These are phyloP conservation scores for Nissolia schottii DNA, from an alignment of 306 rosid species.

Conservation along the genomic window DNA sequence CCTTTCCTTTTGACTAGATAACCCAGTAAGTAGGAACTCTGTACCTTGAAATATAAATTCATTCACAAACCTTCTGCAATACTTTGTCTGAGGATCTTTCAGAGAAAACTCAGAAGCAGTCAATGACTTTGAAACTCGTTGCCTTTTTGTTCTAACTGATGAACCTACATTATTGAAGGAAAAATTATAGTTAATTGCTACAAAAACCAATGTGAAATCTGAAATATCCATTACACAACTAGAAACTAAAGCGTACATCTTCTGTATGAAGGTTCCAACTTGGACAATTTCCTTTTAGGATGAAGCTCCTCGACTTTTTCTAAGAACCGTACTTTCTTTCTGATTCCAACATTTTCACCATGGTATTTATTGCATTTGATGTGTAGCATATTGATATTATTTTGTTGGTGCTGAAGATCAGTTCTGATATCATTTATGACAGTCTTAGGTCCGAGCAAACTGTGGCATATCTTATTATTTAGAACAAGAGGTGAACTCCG, in stretches of 20 bases:
- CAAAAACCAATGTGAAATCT: background rate
- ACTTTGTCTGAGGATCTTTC: constrained; percentile 33
- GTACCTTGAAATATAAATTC: constrained; percentile 59
- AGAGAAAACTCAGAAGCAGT: constrained; percentile 10
- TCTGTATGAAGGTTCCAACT: constrained; percentile 35
- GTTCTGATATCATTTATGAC: constrained; percentile 24
- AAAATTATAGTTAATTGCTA: background rate
- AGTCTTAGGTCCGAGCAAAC: constrained; percentile 39
- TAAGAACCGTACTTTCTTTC: constrained; percentile 59
- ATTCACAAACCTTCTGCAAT: constrained; percentile 27
- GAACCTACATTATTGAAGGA: constrained; percentile 51
- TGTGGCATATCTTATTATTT: constrained; percentile 22
- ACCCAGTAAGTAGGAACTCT: constrained; percentile 80
- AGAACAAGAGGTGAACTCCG: constrained; percentile 34
- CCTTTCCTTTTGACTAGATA: constrained; percentile 56
- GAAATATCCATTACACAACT: background rate
- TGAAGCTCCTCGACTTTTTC: constrained; percentile 46
- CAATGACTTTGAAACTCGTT: constrained; percentile 32
- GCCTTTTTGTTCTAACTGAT: constrained; percentile 34
- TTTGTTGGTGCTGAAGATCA: constrained; percentile 32
- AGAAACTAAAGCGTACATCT: constrained; percentile 29
- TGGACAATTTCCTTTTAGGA: constrained; percentile 35
- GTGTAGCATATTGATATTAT: constrained; percentile 24
- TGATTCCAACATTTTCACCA: constrained; percentile 31
- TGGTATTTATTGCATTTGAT: constrained; percentile 20